Conservation (phyloP, 306 rosid species). For the Begonia masoniana region DNA sequence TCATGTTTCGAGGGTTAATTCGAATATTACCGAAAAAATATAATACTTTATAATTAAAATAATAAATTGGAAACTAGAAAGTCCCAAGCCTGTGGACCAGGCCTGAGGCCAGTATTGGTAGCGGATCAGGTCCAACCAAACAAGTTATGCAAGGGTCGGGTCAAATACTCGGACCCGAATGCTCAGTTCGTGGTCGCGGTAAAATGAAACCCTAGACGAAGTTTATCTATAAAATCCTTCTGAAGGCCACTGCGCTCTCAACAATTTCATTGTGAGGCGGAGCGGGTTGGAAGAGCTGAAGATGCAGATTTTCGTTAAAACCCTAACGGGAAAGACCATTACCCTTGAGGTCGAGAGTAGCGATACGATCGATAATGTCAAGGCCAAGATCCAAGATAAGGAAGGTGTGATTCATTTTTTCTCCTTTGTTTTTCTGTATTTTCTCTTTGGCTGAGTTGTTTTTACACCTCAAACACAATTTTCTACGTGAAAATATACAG, state of each 20-base stretch:
- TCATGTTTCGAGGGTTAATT: too few species aligned
- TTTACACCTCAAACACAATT: too few species aligned
- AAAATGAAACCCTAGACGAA: background rate
- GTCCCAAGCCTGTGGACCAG: too few species aligned
- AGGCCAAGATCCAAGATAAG: constrained; percentile 81
- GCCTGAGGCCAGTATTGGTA: too few species aligned
- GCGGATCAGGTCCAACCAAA: too few species aligned
- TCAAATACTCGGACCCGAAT: background rate
- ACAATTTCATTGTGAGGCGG: background rate
- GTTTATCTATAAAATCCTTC: background rate
- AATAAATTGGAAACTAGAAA: too few species aligned
- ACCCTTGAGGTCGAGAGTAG: constrained; percentile 86
- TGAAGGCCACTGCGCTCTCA: background rate
- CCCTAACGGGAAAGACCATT: constrained; percentile 81
- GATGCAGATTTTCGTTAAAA: constrained; percentile 79
- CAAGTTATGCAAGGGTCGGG: too few species aligned
- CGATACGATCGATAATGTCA: constrained; percentile 82
- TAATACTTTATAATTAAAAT: too few species aligned
- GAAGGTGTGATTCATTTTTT: constrained; percentile 32
- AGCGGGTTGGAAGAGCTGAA: background rate
- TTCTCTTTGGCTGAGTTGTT: background rate
- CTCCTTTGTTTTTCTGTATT: background rate
- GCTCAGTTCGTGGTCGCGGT: background rate
- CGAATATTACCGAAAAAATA: too few species aligned
- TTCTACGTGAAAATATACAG: constrained; percentile 5